Base-by-base conservation (phyloP, 441 rosid genomes). In the Hura crepitans region DNA sequence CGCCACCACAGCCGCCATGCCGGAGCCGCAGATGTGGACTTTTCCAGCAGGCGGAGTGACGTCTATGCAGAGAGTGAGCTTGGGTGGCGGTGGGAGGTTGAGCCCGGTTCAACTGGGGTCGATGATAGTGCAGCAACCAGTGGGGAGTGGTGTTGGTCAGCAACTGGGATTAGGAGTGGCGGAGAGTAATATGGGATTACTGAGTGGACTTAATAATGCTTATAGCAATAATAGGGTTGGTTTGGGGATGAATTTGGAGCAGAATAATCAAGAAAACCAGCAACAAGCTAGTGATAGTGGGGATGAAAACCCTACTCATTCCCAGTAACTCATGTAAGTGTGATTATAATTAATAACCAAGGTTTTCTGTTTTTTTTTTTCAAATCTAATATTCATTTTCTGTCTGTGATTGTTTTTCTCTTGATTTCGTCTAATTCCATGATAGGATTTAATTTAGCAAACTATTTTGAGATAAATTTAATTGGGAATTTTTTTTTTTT, bases 11-110 rank as follows among this genome's bases (percentile, higher is more conserved):
- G 54, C 75, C 0, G 68, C 69, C 6, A 71, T 81, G 70, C 76
- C 79, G 62, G 83, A 84, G 50, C 59, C 89, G 33, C 89, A 85
- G 72, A 83, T 89, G 96, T 89, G 92, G 96, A 83, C 86, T 3
- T 87, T 89, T 59, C 89, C 94, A 0, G 85, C 84, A n/a, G n/a
- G n/a, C n/a, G n/a, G n/a, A n/a, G n/a, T n/a, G 58, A 62, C 68
- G 14, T 31, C 77, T 31, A 68, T 74, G 72, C 72, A 74, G 43
- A 68, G 68, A 43, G n/a, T 74, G 70, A 85, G 77, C 71, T 85
- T 84, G 27, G 74, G 82, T 0, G 89, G 84, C 5, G 72, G 85
- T 8, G 84, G 82, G 8, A 75, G 89, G 70, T n/a, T n/a, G n/a
- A n/a, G n/a, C n/a, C n/a, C n/a, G n/a, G n/a, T n/a, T n/a, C n/a